Conservation (phyloP, 192 early-diverging fungal species). For the Coemansia sp. region DNA sequence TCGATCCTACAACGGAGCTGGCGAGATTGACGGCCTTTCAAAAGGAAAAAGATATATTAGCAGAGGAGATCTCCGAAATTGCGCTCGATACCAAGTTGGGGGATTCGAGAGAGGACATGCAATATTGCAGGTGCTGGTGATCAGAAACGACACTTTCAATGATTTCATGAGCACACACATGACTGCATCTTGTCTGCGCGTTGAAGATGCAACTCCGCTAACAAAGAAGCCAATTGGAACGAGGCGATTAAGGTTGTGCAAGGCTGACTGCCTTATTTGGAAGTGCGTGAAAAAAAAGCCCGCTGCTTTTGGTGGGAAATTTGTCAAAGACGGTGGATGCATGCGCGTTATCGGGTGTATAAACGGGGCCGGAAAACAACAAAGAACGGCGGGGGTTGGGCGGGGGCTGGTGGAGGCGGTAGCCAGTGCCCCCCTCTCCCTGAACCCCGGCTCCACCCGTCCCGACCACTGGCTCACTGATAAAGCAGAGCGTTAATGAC, state of each 20-base stretch:
- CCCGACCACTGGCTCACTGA: background rate
- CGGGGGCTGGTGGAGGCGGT: background rate
- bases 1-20: background rate
- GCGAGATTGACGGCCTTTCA: background rate
- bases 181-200: background rate
- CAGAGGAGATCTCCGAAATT: background rate
- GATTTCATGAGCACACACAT: background rate
- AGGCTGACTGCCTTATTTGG: background rate
- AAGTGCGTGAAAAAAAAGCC: background rate
- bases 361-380: background rate
- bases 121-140: background rate
- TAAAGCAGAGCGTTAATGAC: background rate
- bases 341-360: background rate
- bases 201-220: background rate
- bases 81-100: background rate
- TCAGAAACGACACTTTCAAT: background rate
- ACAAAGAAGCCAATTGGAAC: background rate
- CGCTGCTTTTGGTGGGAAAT: too few relatives aligned
- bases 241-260: constrained; percentile 6
- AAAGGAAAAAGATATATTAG: background rate
- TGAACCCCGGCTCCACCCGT: background rate
- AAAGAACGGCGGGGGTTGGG: background rate
- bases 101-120: background rate
- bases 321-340: background rate
- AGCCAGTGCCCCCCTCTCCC: background rate